Evolutionary conservation across 2,329 filamentous ascomycete species (phyloP).

Genomic region (Ophioceras dolichostomum): DNA sequence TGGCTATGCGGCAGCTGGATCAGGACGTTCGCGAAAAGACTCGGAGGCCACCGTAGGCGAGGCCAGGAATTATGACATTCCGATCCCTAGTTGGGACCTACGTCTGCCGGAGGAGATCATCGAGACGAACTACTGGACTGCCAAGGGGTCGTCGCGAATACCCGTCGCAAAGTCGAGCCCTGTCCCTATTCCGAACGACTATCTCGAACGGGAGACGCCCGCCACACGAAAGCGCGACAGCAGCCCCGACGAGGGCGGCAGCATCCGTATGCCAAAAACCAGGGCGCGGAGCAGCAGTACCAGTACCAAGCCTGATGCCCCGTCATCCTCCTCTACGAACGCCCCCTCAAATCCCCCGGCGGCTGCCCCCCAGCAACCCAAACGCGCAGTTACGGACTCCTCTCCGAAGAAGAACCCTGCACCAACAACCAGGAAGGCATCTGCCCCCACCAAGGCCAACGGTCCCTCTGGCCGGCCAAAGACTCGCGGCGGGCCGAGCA

Average conservation of each 20-base stretch:
- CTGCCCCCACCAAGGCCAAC: conserved; percentile 27
- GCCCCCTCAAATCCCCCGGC: too few species aligned
- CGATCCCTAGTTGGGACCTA: conserved; percentile 54
- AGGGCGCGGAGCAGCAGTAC: conserved; percentile 61
- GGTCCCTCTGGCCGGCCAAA: conserved; percentile 39
- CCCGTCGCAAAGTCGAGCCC: conserved; percentile 74
- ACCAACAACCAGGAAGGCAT: conserved; percentile 27
- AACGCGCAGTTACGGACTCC: conserved; percentile 31
- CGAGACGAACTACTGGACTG: conserved; percentile 37
- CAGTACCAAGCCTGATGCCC: conserved; percentile 46
- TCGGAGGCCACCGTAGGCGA: conserved; percentile 23
- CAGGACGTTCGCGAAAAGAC: conserved; percentile 33
- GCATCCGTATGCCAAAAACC: conserved; percentile 45
- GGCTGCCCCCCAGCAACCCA: conserved; percentile 12
- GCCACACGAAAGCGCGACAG: conserved; percentile 48
- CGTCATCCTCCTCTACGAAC: conserved; percentile 4
- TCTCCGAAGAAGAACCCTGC: conserved; percentile 40
- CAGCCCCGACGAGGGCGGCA: conserved; percentile 25
- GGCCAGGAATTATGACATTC: conserved; percentile 23
- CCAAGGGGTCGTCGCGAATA: conserved; percentile 65
- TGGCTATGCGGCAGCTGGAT: too few species aligned
- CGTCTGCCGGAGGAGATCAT: conserved; percentile 69
- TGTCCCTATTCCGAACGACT: conserved; percentile 58
- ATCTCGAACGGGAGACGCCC: conserved; percentile 62
- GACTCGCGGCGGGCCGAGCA: conserved; percentile 46